Evolutionary conservation across 345 rosid species (phyloP), one percentile per base, ranked within the genome.

Genomic region (Passiflora organensis): DNA sequence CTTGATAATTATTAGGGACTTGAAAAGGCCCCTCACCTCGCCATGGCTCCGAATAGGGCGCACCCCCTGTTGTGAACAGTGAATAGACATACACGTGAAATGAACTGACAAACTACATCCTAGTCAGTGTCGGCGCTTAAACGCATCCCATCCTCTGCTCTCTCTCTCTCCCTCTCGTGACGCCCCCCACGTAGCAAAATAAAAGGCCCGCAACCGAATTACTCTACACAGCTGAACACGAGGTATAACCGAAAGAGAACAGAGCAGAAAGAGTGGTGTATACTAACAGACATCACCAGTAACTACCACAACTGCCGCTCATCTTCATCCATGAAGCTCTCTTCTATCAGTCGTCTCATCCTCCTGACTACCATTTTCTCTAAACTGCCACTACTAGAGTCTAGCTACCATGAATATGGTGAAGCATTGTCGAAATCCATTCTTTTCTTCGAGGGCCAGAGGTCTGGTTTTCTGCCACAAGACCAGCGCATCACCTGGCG

Each of bases 401-500:
- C 75, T 42, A 50, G 51, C 69, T 56, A 48, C 59, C 99, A 80
- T 51, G 89, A 89, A 49, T 93, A 89, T 70, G 47, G 24, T 3
- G 94, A 84, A 43, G 96, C 96, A 49, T 74, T 93, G 53, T 74
- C 96, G 16, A 93, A 93, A 68, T 77, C 94, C 11, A 89, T 93
- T 59, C 83, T 93, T 39, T 93, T 93, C 86, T 93, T 93, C 67
- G 91, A 93, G 58, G 99, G 99, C 48, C 99, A 93, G 42, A 79
- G 99, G 37, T 93, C 99, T 12, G 99, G 97, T 1, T 73, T 28
- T 63, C 62, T 93, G 48, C 97, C 99, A 0, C 64, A 55, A 14
- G 84, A 86, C 63, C 99, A 89, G 51, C 80, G 89, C 5, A 0
- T 82, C 19, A 12, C 57, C 0, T 93, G 99, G 97, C 78, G 97